These are phyloP conservation scores for Beauveria sp. DNA, from an alignment of 2,329 filamentous ascomycete species.

Conservation along the genomic window DNA sequence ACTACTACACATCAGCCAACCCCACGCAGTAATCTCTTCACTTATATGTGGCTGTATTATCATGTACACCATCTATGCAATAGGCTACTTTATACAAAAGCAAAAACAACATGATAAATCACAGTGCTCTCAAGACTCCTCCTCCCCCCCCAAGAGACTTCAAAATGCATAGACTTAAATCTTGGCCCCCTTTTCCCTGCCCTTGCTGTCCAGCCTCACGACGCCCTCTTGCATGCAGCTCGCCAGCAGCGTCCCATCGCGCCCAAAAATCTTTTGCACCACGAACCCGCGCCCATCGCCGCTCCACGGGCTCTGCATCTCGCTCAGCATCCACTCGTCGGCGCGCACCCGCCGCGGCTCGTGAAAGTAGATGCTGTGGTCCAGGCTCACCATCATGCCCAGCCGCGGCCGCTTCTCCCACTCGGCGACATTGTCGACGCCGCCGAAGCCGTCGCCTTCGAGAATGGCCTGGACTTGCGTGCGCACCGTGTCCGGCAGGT, in stretches of 20 bases:
- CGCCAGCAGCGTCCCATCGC: constrained; percentile 65
- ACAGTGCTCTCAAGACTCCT: background rate
- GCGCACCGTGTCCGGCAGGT: constrained; percentile 34
- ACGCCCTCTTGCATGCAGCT: constrained; percentile 72
- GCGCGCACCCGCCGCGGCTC: constrained; percentile 50
- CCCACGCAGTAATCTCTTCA: too few species aligned
- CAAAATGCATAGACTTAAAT: constrained; percentile 17
- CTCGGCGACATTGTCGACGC: constrained; percentile 30
- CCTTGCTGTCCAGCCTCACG: constrained; percentile 39
- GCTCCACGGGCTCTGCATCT: constrained; percentile 75
- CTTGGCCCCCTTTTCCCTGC: constrained; percentile 25
- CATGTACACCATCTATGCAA: too few species aligned
- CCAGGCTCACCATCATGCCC: constrained; percentile 80
- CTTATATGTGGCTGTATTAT: too few species aligned
- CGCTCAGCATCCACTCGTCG: constrained; percentile 71
- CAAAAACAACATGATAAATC: background rate
- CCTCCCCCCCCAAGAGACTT: too few species aligned
- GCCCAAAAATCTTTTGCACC: constrained; percentile 63
- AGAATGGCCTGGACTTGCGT: constrained; percentile 30
- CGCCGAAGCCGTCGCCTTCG: constrained; percentile 30
- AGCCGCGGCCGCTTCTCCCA: constrained; percentile 48
- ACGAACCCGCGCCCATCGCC: constrained; percentile 72
- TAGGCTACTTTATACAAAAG: too few species aligned
- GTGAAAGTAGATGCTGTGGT: constrained; percentile 67
- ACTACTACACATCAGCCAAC: too few species aligned